phyloP scores from a whole-genome alignment of 805 yeast genomes.

The Sungouiella blattae region DNA sequence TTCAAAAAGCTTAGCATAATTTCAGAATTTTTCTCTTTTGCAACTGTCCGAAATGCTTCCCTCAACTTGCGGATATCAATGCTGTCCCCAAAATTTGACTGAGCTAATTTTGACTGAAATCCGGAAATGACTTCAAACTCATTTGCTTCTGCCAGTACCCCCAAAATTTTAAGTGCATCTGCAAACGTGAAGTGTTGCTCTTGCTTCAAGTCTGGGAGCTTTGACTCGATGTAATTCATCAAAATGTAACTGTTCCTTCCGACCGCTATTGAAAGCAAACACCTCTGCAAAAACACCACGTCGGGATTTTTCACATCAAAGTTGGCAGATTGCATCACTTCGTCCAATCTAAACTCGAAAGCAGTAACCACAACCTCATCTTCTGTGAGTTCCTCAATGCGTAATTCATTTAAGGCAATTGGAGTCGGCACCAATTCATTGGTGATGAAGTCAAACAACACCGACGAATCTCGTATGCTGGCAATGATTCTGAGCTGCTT shows the following conservation, averaged over 20 bases:
- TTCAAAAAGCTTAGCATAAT: constrained; percentile 53
- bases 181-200: constrained; percentile 18
- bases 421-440: constrained; percentile 31
- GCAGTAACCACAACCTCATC: constrained; percentile 74
- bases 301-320: constrained; percentile 32
- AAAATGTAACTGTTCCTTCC: constrained; percentile 55
- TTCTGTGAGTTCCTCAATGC: constrained; percentile 42
- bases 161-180: constrained; percentile 48
- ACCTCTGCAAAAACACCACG: constrained; percentile 43
- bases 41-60: constrained; percentile 54
- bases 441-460: constrained; percentile 21
- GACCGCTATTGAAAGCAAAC: constrained; percentile 60
- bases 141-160: constrained; percentile 46
- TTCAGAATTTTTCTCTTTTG: constrained; percentile 50
- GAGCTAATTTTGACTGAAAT: constrained; percentile 40
- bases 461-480: constrained; percentile 20
- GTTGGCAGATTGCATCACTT: constrained; percentile 33
- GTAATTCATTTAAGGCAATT: constrained; percentile 33
- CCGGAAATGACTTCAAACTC: constrained; percentile 55
- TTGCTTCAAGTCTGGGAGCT: constrained; percentile 30
- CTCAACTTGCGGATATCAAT: constrained; percentile 56
- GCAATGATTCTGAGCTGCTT: constrained; percentile 26
- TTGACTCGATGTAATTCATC: constrained; percentile 49
- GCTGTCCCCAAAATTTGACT: constrained; percentile 17
- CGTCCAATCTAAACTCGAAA: constrained; percentile 60